A percentile compares a stretch with the other conserved stretches of the same genome.
Evolutionary conservation across 495 filamentous ascomycete species (phyloP).

Genomic region (Aspergillus funiculosus): DNA sequence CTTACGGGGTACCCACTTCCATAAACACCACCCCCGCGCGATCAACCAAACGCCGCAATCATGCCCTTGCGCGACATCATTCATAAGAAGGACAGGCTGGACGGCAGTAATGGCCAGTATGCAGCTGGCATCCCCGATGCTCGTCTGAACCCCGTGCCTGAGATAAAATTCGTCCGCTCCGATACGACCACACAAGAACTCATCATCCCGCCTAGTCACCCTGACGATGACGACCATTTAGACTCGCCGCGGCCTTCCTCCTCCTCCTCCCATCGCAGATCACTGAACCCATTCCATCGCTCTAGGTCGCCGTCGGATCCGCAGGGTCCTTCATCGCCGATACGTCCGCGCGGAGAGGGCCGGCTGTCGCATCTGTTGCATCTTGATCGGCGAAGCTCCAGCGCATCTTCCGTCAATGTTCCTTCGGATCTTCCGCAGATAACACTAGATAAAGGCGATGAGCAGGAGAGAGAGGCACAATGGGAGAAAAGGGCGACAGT

Average conservation of each 20-base stretch:
- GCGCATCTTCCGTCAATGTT: constrained; percentile 60
- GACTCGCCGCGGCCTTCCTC: constrained; percentile 18
- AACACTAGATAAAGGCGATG: constrained; percentile 42
- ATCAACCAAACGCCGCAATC: constrained; percentile 16
- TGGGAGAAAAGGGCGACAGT: constrained; percentile 92
- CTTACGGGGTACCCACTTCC: constrained; percentile 6
- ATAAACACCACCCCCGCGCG: constrained; percentile 9
- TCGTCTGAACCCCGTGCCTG: constrained; percentile 42
- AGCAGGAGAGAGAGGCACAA: constrained; percentile 48
- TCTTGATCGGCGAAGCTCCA: constrained; percentile 49
- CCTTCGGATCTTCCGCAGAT: constrained; percentile 76
- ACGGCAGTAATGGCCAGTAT: constrained; percentile 20
- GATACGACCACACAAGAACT: constrained; percentile 76
- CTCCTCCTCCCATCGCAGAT: constrained; percentile 41
- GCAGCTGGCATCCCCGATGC: constrained; percentile 3
- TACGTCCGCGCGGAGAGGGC: constrained; percentile 33
- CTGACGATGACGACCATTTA: constrained; percentile 32
- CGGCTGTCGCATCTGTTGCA: constrained; percentile 68
- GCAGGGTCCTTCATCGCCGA: constrained; percentile 22
- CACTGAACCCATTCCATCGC: constrained; percentile 46
- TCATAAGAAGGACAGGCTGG: constrained; percentile 63
- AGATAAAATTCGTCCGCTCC: constrained; percentile 78
- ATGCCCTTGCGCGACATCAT: constrained; percentile 74
- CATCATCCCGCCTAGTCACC: constrained; percentile 58
- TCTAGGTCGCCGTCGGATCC: constrained; percentile 37